Evolutionary conservation across 1,284 basidiomycete species (phyloP).

Genomic region (Rhodotorula sp.): DNA sequence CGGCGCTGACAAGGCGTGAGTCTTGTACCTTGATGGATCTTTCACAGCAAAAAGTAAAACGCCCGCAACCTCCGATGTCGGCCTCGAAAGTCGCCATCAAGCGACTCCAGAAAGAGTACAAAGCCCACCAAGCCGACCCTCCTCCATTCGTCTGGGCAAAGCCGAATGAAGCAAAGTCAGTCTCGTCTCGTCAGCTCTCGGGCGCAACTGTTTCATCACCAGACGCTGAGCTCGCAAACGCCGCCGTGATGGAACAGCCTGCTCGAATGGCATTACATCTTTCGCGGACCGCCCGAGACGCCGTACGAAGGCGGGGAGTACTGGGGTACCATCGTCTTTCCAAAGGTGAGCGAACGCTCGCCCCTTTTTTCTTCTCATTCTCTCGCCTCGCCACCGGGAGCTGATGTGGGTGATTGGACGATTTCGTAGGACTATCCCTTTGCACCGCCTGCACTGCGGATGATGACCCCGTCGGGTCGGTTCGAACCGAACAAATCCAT

Average conservation of each 20-base stretch:
- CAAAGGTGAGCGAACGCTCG: slow-evolving; percentile 5
- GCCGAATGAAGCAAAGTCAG: slow-evolving; percentile 42
- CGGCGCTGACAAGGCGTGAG: too few species aligned
- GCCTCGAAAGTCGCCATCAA: slow-evolving; percentile 30
- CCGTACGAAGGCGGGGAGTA: slow-evolving; percentile 44
- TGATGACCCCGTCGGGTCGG: slow-evolving; percentile 45
- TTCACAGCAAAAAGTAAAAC: too few species aligned
- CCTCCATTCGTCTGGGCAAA: slow-evolving; percentile 44
- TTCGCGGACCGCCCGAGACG: slow-evolving; percentile 41
- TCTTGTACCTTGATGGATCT: too few species aligned
- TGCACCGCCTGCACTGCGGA: slow-evolving; percentile 44
- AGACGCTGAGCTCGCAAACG: background rate
- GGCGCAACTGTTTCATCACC: background rate
- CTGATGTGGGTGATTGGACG: too few species aligned
- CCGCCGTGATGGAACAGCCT: slow-evolving; percentile 18
- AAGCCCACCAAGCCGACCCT: slow-evolving; percentile 37
- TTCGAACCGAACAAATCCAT: slow-evolving; percentile 40
- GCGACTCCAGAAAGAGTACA: slow-evolving; percentile 38
- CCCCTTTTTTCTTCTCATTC: background rate
- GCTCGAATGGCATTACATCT: slow-evolving; percentile 45
- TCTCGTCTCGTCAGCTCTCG: background rate
- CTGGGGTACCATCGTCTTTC: slow-evolving; percentile 43
- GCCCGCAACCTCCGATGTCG: slow-evolving; percentile 3
- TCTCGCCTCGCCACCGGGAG: background rate
- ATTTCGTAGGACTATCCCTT: slow-evolving; percentile 43